These are phyloP conservation scores for Naematelia aurantialba DNA, from an alignment of 768 basidiomycete species.

Conservation along the genomic window DNA sequence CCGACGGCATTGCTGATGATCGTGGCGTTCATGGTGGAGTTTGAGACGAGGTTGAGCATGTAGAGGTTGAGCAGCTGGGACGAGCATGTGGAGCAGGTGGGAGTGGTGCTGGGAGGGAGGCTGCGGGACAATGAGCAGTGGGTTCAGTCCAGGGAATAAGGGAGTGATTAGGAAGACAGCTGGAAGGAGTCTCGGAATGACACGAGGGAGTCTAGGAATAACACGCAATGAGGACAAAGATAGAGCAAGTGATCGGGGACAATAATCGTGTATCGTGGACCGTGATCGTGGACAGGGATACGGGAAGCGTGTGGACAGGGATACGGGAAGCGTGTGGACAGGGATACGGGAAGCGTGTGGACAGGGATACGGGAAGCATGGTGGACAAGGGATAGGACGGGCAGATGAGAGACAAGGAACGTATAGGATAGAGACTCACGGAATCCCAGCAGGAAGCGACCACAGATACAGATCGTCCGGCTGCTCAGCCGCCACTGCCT, in stretches of 20 bases:
- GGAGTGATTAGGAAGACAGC: no score
- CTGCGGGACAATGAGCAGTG: constrained; percentile 11
- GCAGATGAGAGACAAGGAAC: background rate
- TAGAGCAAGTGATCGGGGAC: no score
- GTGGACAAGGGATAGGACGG: background rate
- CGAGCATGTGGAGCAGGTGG: constrained; percentile 42
- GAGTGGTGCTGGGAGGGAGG: constrained; percentile 27
- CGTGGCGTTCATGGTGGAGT: constrained; percentile 33
- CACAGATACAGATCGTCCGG: constrained; percentile 45
- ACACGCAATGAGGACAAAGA: no score
- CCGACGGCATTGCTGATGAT: constrained; percentile 27
- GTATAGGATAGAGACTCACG: constrained; percentile 24
- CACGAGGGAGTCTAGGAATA: no score
- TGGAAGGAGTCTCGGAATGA: no score
- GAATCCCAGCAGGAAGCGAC: constrained; percentile 30
- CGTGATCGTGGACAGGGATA: no score
- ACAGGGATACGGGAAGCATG: background rate
- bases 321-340: no score
- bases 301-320: no score
- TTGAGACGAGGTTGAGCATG: constrained; percentile 14
- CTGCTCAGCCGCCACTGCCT: constrained; percentile 20
- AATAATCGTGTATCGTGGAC: no score
- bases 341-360: background rate
- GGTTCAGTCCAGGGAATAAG: background rate
- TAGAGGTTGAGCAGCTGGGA: constrained; percentile 27